These are phyloP conservation scores for Hypoxylon sp. DNA, from an alignment of 2,329 filamentous ascomycete species.

Conservation along the genomic window DNA sequence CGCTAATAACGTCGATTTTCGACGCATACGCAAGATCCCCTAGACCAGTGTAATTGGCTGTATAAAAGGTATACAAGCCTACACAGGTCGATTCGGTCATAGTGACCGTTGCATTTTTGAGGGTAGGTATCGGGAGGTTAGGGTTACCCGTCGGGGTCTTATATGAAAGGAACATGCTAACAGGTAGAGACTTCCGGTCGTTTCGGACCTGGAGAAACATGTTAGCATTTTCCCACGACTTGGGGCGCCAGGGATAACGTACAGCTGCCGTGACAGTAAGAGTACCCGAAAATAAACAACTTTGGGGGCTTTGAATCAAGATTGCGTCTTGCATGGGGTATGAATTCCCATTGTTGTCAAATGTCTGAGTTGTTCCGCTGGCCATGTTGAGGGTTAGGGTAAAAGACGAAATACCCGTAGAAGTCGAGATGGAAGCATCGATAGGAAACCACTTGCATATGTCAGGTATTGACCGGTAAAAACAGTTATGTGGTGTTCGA, in stretches of 20 bases:
- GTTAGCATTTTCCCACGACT: slow-evolving; percentile 11
- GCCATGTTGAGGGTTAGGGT: slow-evolving; percentile 65
- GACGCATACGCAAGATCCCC: slow-evolving; percentile 63
- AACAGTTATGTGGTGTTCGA: not conserved
- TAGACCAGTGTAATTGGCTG: slow-evolving; percentile 60
- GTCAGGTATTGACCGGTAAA: slow-evolving; percentile 31
- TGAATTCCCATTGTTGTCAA: slow-evolving; percentile 71
- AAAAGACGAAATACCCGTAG: slow-evolving; percentile 74
- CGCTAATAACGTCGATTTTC: slow-evolving; percentile 63
- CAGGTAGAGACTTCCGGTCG: slow-evolving; percentile 60
- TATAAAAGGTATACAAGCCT: slow-evolving; percentile 66
- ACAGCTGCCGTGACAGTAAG: slow-evolving; percentile 63
- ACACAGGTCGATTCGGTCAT: slow-evolving; percentile 62
- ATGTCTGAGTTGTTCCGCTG: slow-evolving; percentile 62
- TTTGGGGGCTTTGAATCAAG: slow-evolving; percentile 70
- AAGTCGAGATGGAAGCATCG: slow-evolving; percentile 66
- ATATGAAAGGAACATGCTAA: slow-evolving; percentile 61
- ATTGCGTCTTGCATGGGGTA: slow-evolving; percentile 70
- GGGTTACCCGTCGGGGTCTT: slow-evolving; percentile 57
- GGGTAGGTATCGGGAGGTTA: slow-evolving; percentile 60
- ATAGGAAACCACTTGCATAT: slow-evolving; percentile 59
- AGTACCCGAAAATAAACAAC: slow-evolving; percentile 66
- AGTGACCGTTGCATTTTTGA: slow-evolving; percentile 58
- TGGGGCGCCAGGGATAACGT: slow-evolving; percentile 18
- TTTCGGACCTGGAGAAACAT: slow-evolving; percentile 59